Evolutionary conservation across 768 basidiomycete species (phyloP).

Genomic region (Pisolithus marmoratus): DNA sequence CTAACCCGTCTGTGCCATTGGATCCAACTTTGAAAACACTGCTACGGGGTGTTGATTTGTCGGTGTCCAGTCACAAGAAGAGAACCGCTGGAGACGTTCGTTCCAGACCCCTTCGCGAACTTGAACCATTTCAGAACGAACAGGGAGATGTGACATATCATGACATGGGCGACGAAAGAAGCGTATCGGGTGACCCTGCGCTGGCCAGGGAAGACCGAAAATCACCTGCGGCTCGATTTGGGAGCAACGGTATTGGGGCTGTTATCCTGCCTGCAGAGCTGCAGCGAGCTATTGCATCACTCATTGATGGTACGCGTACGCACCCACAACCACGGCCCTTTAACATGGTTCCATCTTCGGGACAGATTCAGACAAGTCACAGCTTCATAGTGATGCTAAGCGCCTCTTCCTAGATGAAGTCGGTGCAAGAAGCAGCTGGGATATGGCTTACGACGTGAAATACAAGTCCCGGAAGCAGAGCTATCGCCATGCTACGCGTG

Average conservation of each 20-base stretch:
- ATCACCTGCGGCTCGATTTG: conserved; percentile 80
- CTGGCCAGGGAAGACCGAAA: conserved; percentile 41
- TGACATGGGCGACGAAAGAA: conserved; percentile 30
- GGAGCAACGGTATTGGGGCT: conserved; percentile 65
- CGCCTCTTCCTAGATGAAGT: conserved; percentile 52
- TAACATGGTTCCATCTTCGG: conserved; percentile 7
- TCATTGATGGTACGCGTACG: conserved; percentile 56
- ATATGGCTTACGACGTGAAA: conserved; percentile 44
- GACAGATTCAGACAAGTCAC: conserved; percentile 57
- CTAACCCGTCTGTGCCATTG: conserved; percentile 57
- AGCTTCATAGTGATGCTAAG: conserved; percentile 64
- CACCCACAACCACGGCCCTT: background rate
- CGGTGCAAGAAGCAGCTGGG: conserved; percentile 41
- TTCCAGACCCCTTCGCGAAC: conserved; percentile 37
- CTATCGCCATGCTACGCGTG: conserved; percentile 54
- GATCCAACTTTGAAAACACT: conserved; percentile 62
- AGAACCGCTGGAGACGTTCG: conserved; percentile 18
- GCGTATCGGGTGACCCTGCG: conserved; percentile 18
- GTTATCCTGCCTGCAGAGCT: conserved; percentile 72
- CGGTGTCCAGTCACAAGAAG: conserved; percentile 39
- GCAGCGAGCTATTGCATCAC: conserved; percentile 51
- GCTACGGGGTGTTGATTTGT: conserved; percentile 63
- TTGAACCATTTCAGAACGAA: conserved; percentile 46
- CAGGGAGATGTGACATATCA: conserved; percentile 27
- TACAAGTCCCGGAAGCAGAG: conserved; percentile 61